phyloP scores from a whole-genome alignment of 345 rosid genomes.

The Eucalyptus guilfoylei region DNA sequence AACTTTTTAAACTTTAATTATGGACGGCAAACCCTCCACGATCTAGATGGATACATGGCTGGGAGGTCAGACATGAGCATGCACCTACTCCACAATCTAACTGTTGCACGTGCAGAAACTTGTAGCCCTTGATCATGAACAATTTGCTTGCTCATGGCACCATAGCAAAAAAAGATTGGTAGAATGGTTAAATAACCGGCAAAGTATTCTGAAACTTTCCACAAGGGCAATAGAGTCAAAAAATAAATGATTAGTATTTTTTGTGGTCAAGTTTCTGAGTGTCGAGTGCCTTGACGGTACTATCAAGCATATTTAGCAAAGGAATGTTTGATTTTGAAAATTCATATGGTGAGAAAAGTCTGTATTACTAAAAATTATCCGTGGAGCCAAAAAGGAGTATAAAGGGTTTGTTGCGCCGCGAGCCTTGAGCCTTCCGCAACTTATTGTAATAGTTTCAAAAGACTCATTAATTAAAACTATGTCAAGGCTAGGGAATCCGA shows the following conservation, averaged over 20 bases:
- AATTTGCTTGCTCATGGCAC: background rate
- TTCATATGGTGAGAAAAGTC: background rate
- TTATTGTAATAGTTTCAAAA: background rate
- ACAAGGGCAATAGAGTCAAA: background rate
- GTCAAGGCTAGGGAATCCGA: background rate
- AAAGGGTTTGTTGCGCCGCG: background rate
- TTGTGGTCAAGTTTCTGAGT: background rate
- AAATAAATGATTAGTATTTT: background rate
- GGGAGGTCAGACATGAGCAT: too few species aligned
- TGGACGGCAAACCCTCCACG: background rate
- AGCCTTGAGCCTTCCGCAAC: background rate
- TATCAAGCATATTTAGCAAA: background rate
- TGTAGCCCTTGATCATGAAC: background rate
- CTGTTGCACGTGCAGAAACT: background rate
- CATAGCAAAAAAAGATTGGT: background rate
- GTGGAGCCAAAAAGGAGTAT: background rate
- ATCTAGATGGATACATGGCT: background rate
- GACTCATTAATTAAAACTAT: background rate
- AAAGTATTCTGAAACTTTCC: background rate
- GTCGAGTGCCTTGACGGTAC: background rate
- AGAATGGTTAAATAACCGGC: background rate
- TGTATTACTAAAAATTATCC: background rate
- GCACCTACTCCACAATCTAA: background rate
- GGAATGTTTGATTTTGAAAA: background rate
- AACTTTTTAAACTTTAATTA: background rate